These are phyloP conservation scores for Stephanodiscus minutulus DNA, from an alignment of 108 stramenopile genomes.

Conservation along the genomic window DNA sequence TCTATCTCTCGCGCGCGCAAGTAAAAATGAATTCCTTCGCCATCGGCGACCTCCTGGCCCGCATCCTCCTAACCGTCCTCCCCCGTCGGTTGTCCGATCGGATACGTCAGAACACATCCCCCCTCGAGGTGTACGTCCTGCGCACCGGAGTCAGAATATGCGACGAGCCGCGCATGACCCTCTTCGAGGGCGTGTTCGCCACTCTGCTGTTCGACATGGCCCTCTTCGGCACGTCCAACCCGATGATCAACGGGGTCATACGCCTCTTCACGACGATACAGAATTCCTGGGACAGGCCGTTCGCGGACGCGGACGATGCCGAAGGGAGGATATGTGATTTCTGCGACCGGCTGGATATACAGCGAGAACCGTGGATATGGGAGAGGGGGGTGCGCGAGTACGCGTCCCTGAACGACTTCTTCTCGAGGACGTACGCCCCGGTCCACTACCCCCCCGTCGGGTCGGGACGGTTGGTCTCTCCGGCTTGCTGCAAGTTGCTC, in stretches of 20 bases:
- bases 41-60: slow-evolving; percentile 29
- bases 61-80: slow-evolving; percentile 26
- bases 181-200: slow-evolving; percentile 54
- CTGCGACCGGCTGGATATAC: slow-evolving; percentile 35
- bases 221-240: slow-evolving; percentile 47
- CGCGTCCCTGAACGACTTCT: slow-evolving; percentile 50
- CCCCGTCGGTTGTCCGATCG: slow-evolving; percentile 34
- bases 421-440: slow-evolving; percentile 41
- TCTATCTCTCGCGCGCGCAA: background rate
- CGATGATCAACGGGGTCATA: slow-evolving; percentile 45
- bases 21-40: slow-evolving; percentile 14
- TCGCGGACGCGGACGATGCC: slow-evolving; percentile 20
- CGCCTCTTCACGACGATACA: slow-evolving; percentile 42
- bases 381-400: slow-evolving; percentile 26
- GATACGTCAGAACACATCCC: slow-evolving; percentile 30
- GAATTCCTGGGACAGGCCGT: slow-evolving; percentile 51
- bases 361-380: slow-evolving; percentile 51
- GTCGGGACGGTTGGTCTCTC: slow-evolving; percentile 24
- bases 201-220: slow-evolving; percentile 54
- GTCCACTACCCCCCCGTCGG: slow-evolving; percentile 26
- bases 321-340: slow-evolving; percentile 28
- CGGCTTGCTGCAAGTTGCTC: slow-evolving; percentile 44
- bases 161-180: slow-evolving; percentile 48
- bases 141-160: slow-evolving; percentile 8
- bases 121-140: slow-evolving; percentile 25